phyloP scores from a whole-genome alignment of 2,329 filamentous ascomycete species.

The Fusarium redolens region DNA sequence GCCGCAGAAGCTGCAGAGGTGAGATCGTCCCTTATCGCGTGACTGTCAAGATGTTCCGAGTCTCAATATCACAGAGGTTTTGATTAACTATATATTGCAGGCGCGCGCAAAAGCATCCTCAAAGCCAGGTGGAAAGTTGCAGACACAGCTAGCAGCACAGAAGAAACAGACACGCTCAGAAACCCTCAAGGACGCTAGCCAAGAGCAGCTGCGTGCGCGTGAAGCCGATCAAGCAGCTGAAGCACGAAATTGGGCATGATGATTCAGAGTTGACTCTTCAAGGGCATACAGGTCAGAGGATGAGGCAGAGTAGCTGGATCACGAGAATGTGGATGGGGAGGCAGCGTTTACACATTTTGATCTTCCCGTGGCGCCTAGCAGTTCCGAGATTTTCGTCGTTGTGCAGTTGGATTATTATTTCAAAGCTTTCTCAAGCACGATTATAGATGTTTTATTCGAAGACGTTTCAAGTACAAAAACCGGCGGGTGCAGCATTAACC shows the following conservation, averaged over 20 bases:
- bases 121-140: slow-evolving; percentile 75
- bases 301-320: not conserved
- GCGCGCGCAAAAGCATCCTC: slow-evolving; percentile 72
- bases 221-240: slow-evolving; percentile 71
- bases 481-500: not conserved
- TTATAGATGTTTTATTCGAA: not conserved
- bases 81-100: slow-evolving; percentile 54
- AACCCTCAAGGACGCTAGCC: slow-evolving; percentile 75
- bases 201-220: slow-evolving; percentile 71
- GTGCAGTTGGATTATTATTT: not conserved
- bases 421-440: not conserved
- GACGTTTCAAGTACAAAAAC: not conserved
- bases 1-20: slow-evolving; percentile 90
- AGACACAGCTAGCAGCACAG: slow-evolving; percentile 77
- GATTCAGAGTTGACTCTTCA: not conserved
- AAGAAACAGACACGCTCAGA: slow-evolving; percentile 77
- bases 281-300: not conserved
- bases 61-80: not conserved
- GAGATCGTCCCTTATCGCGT: slow-evolving; percentile 47
- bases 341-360: not conserved
- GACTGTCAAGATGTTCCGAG: not conserved
- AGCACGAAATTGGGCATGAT: slow-evolving; percentile 52
- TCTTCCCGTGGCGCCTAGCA: not conserved
- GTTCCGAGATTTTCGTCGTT: slow-evolving; percentile 13
- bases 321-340: not conserved